Evolutionary conservation across 2,329 filamentous ascomycete genomes (phyloP).

Genomic region (Rutstroemia sp.): DNA sequence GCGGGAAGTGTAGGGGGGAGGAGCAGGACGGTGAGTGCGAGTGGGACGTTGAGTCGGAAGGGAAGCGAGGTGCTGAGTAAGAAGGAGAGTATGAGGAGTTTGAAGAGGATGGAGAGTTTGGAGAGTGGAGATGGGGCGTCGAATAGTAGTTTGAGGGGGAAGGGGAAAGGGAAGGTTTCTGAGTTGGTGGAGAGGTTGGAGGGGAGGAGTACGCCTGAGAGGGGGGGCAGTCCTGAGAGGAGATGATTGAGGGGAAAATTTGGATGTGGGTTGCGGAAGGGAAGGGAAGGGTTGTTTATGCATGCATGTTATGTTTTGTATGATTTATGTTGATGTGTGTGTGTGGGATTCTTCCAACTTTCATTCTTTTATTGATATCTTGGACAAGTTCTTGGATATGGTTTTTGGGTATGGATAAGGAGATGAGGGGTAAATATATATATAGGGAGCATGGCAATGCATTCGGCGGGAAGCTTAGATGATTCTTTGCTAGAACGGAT

Average conservation of each 20-base stretch:
- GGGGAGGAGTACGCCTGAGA: slow-evolving; percentile 4
- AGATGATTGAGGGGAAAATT: neutral
- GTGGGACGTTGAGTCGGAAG: neutral
- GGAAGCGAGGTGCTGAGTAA: slow-evolving; percentile 9
- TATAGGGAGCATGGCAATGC: too few relatives aligned
- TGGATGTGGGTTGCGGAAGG: too few relatives aligned
- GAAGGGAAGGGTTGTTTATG: too few relatives aligned
- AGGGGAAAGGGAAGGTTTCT: slow-evolving; percentile 17
- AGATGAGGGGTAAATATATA: too few relatives aligned
- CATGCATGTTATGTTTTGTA: too few relatives aligned
- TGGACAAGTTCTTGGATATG: too few relatives aligned
- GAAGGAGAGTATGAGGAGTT: neutral
- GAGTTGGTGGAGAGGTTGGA: slow-evolving; percentile 26
- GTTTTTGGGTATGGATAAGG: too few relatives aligned
- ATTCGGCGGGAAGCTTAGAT: too few relatives aligned
- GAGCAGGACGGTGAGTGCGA: slow-evolving; percentile 20
- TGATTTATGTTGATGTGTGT: too few relatives aligned
- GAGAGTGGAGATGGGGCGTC: neutral
- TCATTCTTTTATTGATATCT: too few relatives aligned
- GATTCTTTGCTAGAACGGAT: too few relatives aligned
- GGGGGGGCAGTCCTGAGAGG: slow-evolving; percentile 18
- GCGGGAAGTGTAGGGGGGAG: slow-evolving; percentile 28
- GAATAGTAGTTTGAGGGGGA: slow-evolving; percentile 10
- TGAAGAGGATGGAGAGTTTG: slow-evolving; percentile 2
- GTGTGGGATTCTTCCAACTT: too few relatives aligned